A percentile compares a stretch with the other conserved stretches of the same genome.
Evolutionary conservation across 805 yeast genomes (phyloP).

Genomic region (Ogataea trehalophila): DNA sequence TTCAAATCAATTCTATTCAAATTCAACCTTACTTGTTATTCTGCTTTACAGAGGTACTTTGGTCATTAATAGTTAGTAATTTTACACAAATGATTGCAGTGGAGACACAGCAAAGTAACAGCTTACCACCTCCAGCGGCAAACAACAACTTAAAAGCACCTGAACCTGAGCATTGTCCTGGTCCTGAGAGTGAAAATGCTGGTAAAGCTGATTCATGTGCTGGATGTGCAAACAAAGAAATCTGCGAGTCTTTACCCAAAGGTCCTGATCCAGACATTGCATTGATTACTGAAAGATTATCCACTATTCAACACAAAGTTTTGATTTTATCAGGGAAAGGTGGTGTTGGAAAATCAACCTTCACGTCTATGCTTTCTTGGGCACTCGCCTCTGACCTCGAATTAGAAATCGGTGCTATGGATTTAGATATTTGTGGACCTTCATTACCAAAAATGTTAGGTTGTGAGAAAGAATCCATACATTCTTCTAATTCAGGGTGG

Average conservation of each 20-base stretch:
- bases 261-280: slow-evolving; percentile 96
- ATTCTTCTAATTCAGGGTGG: slow-evolving; percentile 91
- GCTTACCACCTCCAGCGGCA: not conserved
- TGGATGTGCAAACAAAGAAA: slow-evolving; percentile 91
- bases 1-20: too few species aligned
- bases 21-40: too few species aligned
- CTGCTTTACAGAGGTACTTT: too few species aligned
- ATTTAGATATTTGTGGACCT: slow-evolving; percentile 96
- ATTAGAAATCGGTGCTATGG: slow-evolving; percentile 93
- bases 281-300: slow-evolving; percentile 60
- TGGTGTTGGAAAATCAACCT: slow-evolving; percentile 97
- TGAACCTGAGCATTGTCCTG: slow-evolving; percentile 98
- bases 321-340: slow-evolving; percentile 68
- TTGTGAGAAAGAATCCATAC: slow-evolving; percentile 78
- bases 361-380: slow-evolving; percentile 95
- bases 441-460: slow-evolving; percentile 94
- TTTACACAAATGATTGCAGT: slow-evolving; percentile 10
- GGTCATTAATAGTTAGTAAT: too few species aligned
- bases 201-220: slow-evolving; percentile 92
- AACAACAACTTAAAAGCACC: slow-evolving; percentile 44
- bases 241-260: slow-evolving; percentile 82
- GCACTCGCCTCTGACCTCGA: slow-evolving; percentile 81
- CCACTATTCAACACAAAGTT: slow-evolving; percentile 69
- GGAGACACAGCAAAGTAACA: not conserved
- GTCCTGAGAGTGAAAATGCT: slow-evolving; percentile 91